Evolutionary conservation across 2,329 filamentous ascomycete species (phyloP).

Genomic region (Sclerotinia glacialis): DNA sequence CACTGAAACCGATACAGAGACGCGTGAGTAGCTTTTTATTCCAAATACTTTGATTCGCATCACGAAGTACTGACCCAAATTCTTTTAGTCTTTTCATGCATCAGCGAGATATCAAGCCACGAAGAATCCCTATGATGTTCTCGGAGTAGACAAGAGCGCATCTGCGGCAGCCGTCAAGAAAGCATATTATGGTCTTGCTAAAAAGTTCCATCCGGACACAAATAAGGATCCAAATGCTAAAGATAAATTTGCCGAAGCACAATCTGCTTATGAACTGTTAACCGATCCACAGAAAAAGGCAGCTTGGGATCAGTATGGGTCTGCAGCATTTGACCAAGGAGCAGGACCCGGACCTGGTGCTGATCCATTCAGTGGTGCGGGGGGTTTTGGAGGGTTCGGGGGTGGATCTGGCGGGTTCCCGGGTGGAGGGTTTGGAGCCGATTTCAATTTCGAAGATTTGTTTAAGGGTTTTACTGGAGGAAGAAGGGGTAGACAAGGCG

Average conservation of each 20-base stretch:
- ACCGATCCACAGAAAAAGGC: conserved; percentile 92
- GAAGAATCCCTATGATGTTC: conserved; percentile 80
- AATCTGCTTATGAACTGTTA: conserved; percentile 89
- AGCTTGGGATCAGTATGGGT: conserved; percentile 86
- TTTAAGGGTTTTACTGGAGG: conserved; percentile 72
- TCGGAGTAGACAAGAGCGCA: conserved; percentile 82
- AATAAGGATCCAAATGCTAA: conserved; percentile 95
- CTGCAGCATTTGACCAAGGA: conserved; percentile 80
- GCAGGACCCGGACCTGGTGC: conserved; percentile 54
- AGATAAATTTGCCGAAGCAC: conserved; percentile 90
- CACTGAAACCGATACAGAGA: conserved; percentile 23
- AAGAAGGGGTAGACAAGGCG: conserved; percentile 46
- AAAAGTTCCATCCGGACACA: conserved; percentile 96
- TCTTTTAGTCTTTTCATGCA: conserved; percentile 36
- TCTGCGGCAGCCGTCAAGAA: conserved; percentile 90
- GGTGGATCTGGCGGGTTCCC: conserved; percentile 52
- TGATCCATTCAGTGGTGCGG: conserved; percentile 61
- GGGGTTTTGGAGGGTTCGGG: conserved; percentile 51
- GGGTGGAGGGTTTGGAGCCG: conserved; percentile 65
- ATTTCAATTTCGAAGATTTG: conserved; percentile 95
- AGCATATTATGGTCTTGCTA: conserved; percentile 94
- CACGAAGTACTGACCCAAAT: conserved; percentile 11
- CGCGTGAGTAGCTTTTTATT: conserved; percentile 30
- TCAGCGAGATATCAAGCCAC: conserved; percentile 36
- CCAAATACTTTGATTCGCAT: neutral